phyloP scores from a whole-genome alignment of 78 protist species.

The Diacronema lutheri region DNA sequence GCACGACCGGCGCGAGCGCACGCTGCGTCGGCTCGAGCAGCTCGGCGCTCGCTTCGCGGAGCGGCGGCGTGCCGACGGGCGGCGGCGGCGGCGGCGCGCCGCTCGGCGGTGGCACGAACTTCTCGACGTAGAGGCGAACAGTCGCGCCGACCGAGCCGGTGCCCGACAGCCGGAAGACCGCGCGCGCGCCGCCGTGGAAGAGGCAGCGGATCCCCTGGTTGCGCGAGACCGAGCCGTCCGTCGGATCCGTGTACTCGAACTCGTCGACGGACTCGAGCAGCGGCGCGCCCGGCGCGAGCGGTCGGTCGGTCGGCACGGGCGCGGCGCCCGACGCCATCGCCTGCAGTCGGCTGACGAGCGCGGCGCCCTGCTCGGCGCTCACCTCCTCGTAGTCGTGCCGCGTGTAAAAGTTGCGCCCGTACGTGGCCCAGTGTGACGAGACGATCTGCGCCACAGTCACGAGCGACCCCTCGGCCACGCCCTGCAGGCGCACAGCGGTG shows the following conservation, averaged over 20 bases:
- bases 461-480: slow-evolving; percentile 11
- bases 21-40: not conserved
- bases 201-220: slow-evolving; percentile 71
- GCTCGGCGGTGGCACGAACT: slow-evolving; percentile 43
- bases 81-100: not conserved
- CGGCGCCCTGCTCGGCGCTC: slow-evolving; percentile 52
- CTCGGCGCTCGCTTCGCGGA: no score
- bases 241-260: slow-evolving; percentile 85
- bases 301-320: not conserved
- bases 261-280: slow-evolving; percentile 50
- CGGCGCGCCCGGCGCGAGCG: slow-evolving; percentile 19
- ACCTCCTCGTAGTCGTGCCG: slow-evolving; percentile 87
- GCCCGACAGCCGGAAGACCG: slow-evolving; percentile 88
- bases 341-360: slow-evolving; percentile 52
- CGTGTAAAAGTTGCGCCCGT: slow-evolving; percentile 89
- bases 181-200: slow-evolving; percentile 81
- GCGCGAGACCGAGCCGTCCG: slow-evolving; percentile 63
- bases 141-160: slow-evolving; percentile 95
- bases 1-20: slow-evolving; percentile 53
- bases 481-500: not conserved
- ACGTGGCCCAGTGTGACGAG: slow-evolving; percentile 75
- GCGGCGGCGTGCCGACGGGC: no score
- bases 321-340: not conserved
- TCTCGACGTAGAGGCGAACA: slow-evolving; percentile 85
- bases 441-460: slow-evolving; percentile 71